Evolutionary conservation across 2,329 filamentous ascomycete genomes (phyloP), one percentile per base, ranked within the genome.

Genomic region (Botrytis byssoidea): DNA sequence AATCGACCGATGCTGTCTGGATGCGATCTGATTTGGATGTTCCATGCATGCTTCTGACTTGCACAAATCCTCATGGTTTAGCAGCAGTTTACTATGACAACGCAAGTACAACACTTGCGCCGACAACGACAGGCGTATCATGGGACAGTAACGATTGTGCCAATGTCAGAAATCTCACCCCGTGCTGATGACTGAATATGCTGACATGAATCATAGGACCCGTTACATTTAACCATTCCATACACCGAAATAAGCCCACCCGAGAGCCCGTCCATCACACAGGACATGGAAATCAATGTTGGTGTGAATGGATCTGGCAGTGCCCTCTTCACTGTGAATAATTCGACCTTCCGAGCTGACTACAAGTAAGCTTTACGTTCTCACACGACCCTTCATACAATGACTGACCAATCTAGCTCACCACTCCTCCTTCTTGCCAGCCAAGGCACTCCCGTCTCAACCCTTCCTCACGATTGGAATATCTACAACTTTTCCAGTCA

Each of bases 21-120:
- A 88, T 91, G 83, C 86, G 89, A 60, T 83, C 86, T 72, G 87
- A 85, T 78, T 80, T 89, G 8, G 76, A 77, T 51, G 82, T 80
- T 3, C 76, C 78, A 7, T 89, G 88, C 82, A 73, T 73, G 71
- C 85, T 86, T 8, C 77, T 84, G 35, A 59, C 59, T 3, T 79
- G 85, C 2, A 82, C 82, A 37, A 85, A 88, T 65, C 85, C 85
- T 5, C 78, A 85, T 73, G 89, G 86, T 4, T 77, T 88, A 1
- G 91, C 90, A 0, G 88, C 86, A 12, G 84, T 93, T 64, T 73
- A 73, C 48, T 73, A 73, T 60, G 66, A 70, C 6, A 46, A 71
- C 18, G 72, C 72, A 18, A 46, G 71, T 65, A 64, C 66, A 22
- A 73, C 29, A 18, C 5, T 37, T 42, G 66, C 51, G 10, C 72